Conservation (phyloP, 2,329 filamentous ascomycete genomes). For the Ophiostoma quercus region DNA sequence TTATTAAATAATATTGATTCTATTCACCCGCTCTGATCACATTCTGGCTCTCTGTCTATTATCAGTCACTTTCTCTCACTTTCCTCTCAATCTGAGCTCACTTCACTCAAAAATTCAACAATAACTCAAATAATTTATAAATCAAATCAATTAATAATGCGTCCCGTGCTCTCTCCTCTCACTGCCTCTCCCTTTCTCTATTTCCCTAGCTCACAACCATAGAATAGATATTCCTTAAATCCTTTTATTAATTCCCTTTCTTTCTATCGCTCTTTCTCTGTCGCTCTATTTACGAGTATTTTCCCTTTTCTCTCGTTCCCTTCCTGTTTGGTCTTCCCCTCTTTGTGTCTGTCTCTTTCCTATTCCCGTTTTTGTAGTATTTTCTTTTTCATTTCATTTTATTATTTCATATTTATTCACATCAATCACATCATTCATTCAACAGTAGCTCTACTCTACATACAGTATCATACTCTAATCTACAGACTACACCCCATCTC, state of each 20-base stretch:
- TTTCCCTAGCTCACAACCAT: constrained; percentile 1
- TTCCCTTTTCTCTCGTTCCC: neutral
- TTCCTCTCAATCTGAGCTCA: no score
- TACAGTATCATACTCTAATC: no score
- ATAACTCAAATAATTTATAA: neutral
- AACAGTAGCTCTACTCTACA: no score
- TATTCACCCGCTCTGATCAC: neutral
- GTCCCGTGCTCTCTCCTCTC: neutral
- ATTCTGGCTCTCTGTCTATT: neutral
- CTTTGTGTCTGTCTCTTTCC: neutral
- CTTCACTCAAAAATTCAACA: no score
- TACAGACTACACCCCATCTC: neutral
- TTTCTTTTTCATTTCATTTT: neutral
- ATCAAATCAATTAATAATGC: neutral
- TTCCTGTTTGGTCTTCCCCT: neutral
- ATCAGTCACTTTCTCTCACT: neutral
- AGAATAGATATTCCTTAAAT: neutral
- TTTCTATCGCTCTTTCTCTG: no score
- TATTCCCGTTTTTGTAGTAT: neutral
- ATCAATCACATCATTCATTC: no score
- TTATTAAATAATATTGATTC: neutral
- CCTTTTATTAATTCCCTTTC: neutral
- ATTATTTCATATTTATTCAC: neutral
- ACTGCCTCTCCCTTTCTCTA: neutral
- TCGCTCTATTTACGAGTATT: no score